Percentiles rank a stretch among this genome's conserved stretches.
phyloP scores from a whole-genome alignment of 202 grass and related monocot genomes.

The Musa balbisiana region DNA sequence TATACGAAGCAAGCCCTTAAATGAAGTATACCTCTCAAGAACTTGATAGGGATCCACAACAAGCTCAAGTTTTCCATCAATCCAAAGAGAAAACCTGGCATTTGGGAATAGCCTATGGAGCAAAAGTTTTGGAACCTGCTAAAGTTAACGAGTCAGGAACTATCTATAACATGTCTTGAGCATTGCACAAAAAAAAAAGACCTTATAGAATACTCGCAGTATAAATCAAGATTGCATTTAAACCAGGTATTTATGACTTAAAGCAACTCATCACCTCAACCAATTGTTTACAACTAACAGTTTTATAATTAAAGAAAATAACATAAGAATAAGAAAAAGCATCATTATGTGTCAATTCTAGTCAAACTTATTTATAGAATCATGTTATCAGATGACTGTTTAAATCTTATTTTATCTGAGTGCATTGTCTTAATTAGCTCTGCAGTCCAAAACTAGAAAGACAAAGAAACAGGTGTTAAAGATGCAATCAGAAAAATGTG shows the following conservation, averaged over 20 bases:
- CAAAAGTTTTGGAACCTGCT: conserved; percentile 88
- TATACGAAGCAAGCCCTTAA: background rate
- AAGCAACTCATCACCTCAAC: too few relatives aligned
- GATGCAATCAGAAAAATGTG: too few relatives aligned
- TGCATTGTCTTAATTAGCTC: too few relatives aligned
- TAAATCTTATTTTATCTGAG: too few relatives aligned
- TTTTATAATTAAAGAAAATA: too few relatives aligned
- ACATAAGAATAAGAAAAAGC: too few relatives aligned
- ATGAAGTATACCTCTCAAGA: conserved; percentile 67
- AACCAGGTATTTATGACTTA: background rate
- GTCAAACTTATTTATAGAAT: too few relatives aligned
- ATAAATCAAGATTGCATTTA: background rate
- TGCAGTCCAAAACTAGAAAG: too few relatives aligned
- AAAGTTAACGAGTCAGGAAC: conserved; percentile 23
- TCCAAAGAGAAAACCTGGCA: conserved; percentile 69
- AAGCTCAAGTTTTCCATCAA: conserved; percentile 94
- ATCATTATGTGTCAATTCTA: too few relatives aligned
- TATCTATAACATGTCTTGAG: conserved; percentile 21
- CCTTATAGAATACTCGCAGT: background rate
- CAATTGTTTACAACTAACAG: too few relatives aligned
- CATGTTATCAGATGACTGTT: too few relatives aligned
- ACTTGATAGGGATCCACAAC: conserved; percentile 79
- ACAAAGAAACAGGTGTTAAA: too few relatives aligned
- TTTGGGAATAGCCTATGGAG: conserved; percentile 97
- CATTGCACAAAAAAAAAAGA: conserved; percentile 11